These are phyloP conservation scores for Pneumocystis jirovecii DNA, from an alignment of 1,139 yeast species.

Conservation along the genomic window DNA sequence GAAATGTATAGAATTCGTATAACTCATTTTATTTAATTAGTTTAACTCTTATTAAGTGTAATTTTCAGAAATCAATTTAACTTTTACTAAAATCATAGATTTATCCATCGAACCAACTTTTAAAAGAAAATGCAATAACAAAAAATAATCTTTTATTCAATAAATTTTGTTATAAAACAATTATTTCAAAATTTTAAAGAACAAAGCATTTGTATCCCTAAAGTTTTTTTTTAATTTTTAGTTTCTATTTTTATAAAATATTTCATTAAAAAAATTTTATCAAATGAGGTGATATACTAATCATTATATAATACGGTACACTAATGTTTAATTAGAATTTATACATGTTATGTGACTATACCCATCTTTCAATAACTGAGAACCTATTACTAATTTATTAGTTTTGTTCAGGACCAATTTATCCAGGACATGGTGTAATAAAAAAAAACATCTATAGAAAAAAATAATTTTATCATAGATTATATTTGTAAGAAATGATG, in stretches of 20 bases:
- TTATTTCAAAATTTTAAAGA: neutral
- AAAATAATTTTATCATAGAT: conserved; percentile 25
- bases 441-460: neutral
- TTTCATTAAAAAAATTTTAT: neutral
- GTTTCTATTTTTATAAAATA: neutral
- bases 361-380: neutral
- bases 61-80: neutral
- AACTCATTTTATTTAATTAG: neutral
- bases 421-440: conserved; percentile 73
- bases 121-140: neutral
- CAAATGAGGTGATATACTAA: neutral
- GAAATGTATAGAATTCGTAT: neutral
- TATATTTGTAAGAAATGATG: conserved; percentile 94
- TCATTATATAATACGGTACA: neutral
- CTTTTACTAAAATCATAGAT: neutral
- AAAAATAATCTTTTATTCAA: neutral
- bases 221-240: neutral
- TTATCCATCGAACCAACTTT: neutral
- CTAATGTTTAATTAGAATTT: neutral
- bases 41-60: neutral
- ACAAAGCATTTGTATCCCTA: neutral
- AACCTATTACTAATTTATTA: conserved; percentile 53
- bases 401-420: conserved; percentile 93
- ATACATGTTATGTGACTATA: neutral
- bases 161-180: neutral